Evolutionary conservation across 495 filamentous ascomycete species (phyloP), one percentile per base, ranked within the genome.

Genomic region (Daldinia bambusicola): DNA sequence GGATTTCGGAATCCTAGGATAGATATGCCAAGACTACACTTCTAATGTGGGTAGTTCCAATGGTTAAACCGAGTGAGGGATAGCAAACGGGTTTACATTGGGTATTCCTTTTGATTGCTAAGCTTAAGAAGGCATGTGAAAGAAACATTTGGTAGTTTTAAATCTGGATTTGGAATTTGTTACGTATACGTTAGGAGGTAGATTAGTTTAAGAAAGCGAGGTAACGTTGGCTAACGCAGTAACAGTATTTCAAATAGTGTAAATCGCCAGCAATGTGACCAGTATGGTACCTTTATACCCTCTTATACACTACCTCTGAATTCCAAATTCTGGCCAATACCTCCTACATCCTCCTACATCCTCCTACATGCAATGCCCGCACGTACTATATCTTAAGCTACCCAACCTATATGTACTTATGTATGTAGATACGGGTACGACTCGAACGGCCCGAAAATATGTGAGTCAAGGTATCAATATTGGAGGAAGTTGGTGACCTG

Each of bases 101-200:
- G 12, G 8, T 48, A 48, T 1, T 7, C 34, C 6, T 6, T 22
- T 48, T 48, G 43, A 51, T 59, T 69, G 57, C 66, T 58, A 66
- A 73, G 65, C 48, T 51, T 34, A 69, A 73, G 26, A 37, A 13
- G 38, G 8, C 34, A 60, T 70, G 45, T 66, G 55, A 22, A 22
- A 13, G 43, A 5, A 48, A 22, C 12, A 48, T 48, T 48, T 48
- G 43, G 16, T 48, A 22, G 26, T 26, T 26, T n/a, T n/a, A n/a
- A n/a, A 26, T 3, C 26, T 26, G 58, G 9, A 71, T 71, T 71
- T 71, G 58, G 55, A 66, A 71, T 71, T 48, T 40, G 69, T 63
- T 52, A 53, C 63, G 12, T 16, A 26, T 16, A 26, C 26, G 26
- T 26, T n/a, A n/a, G n/a, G n/a, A n/a, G n/a, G 22, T 32, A 57